Evolutionary conservation across 164 flowering plant species (phyloP), one percentile per base, ranked within the genome.

Genomic region (Annona cherimola): DNA sequence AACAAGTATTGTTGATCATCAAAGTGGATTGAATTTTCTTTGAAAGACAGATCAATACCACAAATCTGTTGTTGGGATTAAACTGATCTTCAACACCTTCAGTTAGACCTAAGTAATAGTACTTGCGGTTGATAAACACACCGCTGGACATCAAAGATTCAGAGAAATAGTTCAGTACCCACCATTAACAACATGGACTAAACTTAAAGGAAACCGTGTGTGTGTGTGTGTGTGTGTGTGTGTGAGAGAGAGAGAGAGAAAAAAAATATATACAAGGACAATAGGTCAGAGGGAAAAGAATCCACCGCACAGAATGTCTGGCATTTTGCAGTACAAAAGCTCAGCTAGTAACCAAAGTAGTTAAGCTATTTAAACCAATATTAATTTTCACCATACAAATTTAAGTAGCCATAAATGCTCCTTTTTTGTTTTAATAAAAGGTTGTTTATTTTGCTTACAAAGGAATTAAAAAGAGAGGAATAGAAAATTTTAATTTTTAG

Each of bases 31-130:
- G 44, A 45, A 70, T 45, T 16, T 39, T 5, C 26, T 55, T 70
- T 26, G 42, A 57, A 69, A 43, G 75, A 77, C 64, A 26, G 63
- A 77, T 71, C 11, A 35, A 61, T 85, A 94, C 99, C 99, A 83
- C 74, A 83, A 93, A 81, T 83, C 90, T 86, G 82, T 90, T 87
- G 71, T 72, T 69, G 19, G 97, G 97, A 81, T 94, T 85, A 74
- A 90, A 92, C 77, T 90, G 96, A 70, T 75, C 76, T 69, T 85
- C 86, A 55, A 79, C 84, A 43, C 75, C 63, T 46, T 73, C 76
- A 45, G 50, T 64, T 62, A 92, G 95, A 71, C 84, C 86, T 73
- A 95, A 82, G 76, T 86, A 95, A 76, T 73, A 87, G 69, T 88
- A 85, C 77, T 90, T 87, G 63, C 78, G 77, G 72, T 85, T 75